phyloP scores from a whole-genome alignment of 2,329 filamentous ascomycete genomes.

The Cladosporium sp. region DNA sequence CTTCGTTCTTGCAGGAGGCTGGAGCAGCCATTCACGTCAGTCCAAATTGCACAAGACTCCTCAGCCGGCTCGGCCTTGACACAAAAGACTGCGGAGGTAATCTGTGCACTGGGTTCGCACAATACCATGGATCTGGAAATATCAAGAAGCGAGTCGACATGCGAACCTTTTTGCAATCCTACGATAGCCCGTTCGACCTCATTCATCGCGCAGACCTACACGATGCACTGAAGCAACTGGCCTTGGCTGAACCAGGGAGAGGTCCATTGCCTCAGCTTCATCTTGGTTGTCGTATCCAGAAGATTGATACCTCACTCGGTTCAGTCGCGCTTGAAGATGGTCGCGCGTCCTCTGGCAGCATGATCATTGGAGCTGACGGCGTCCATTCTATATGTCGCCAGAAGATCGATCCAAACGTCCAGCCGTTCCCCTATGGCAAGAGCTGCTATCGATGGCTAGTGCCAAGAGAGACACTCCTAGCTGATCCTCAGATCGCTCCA shows the following conservation, averaged over 20 bases:
- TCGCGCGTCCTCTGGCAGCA: slow-evolving; percentile 19
- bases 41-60: slow-evolving; percentile 57
- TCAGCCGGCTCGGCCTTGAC: slow-evolving; percentile 33
- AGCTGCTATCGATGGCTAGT: slow-evolving; percentile 57
- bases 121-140: slow-evolving; percentile 10
- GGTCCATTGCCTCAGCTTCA: slow-evolving; percentile 23
- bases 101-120: slow-evolving; percentile 14
- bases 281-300: slow-evolving; percentile 19
- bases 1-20: slow-evolving; percentile 52
- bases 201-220: slow-evolving; percentile 55
- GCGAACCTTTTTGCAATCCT: neutral
- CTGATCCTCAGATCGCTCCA: neutral
- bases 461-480: slow-evolving; percentile 18
- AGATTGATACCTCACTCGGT: slow-evolving; percentile 21
- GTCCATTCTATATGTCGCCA: slow-evolving; percentile 21
- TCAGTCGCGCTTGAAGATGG: slow-evolving; percentile 26
- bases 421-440: slow-evolving; percentile 42
- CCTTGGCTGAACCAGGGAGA: slow-evolving; percentile 17
- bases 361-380: slow-evolving; percentile 18
- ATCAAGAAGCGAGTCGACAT: slow-evolving; percentile 11
- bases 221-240: slow-evolving; percentile 23
- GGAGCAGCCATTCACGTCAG: slow-evolving; percentile 61
- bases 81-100: slow-evolving; percentile 8
- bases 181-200: slow-evolving; percentile 27
- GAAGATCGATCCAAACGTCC: slow-evolving; percentile 19